Evolutionary conservation across 176 grass and related monocot genomes (phyloP).

Genomic region (Luzula sylvatica): DNA sequence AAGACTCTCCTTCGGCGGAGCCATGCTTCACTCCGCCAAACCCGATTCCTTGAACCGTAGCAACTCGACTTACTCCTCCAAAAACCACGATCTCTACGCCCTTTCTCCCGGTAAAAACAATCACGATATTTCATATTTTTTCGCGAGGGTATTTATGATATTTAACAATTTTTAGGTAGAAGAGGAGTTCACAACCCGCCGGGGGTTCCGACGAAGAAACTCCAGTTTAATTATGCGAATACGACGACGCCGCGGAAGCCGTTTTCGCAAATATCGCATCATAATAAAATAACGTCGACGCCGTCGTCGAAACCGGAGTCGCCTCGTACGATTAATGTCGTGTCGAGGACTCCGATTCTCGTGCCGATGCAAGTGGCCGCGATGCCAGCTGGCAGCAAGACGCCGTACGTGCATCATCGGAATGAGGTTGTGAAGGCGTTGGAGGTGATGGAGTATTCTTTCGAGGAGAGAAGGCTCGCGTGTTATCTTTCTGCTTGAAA

Average conservation of each 20-base stretch:
- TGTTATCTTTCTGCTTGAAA: constrained; percentile 27
- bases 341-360: constrained; percentile 32
- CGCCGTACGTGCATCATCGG: constrained; percentile 9
- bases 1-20: constrained; percentile 67
- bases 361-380: constrained; percentile 31
- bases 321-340: too few species aligned
- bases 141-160: too few species aligned
- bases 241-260: constrained; percentile 43
- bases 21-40: constrained; percentile 31
- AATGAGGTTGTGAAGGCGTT: constrained; percentile 13
- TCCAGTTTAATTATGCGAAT: constrained; percentile 30
- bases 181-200: constrained; percentile 44
- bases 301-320: too few species aligned
- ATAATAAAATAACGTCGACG: constrained; percentile 7
- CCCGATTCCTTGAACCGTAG: constrained; percentile 32
- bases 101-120: constrained; percentile 56
- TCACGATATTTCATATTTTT: too few species aligned
- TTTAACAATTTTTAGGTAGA: constrained; percentile 19
- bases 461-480: constrained; percentile 60
- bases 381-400: constrained; percentile 30
- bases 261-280: constrained; percentile 43
- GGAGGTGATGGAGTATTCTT: constrained; percentile 55
- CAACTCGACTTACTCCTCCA: constrained; percentile 37
- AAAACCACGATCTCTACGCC: constrained; percentile 40
- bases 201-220: constrained; percentile 54